Evolutionary conservation across 2,329 filamentous ascomycete species (phyloP).

Genomic region (Fusarium liriodendri): DNA sequence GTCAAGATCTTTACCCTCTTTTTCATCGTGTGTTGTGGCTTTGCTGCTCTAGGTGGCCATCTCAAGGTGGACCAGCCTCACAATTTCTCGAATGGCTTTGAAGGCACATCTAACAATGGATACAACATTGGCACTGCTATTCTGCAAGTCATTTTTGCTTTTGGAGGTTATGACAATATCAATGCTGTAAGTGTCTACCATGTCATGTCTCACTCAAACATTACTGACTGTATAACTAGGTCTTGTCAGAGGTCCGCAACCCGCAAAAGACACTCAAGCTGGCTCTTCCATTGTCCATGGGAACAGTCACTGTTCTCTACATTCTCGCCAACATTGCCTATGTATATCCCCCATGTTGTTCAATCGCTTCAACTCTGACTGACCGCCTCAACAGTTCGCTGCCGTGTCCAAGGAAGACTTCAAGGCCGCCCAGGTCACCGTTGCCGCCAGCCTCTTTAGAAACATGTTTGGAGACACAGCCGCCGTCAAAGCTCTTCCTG

Average conservation of each 20-base stretch:
- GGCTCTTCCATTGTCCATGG: conserved; percentile 13
- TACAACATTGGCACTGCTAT: conserved; percentile 23
- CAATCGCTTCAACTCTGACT: neutral
- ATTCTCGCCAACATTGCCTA: conserved; percentile 21
- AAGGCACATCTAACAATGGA: conserved; percentile 11
- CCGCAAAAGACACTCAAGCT: conserved; percentile 15
- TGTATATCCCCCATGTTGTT: neutral
- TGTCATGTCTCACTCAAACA: no score
- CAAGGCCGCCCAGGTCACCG: conserved; percentile 11
- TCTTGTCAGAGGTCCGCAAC: conserved; percentile 19
- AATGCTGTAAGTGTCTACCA: conserved; percentile 3
- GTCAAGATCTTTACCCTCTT: conserved; percentile 22
- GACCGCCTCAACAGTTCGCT: neutral
- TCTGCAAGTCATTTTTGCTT: conserved; percentile 22
- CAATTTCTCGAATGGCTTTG: conserved; percentile 20
- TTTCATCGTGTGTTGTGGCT: conserved; percentile 27
- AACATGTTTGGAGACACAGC: conserved; percentile 23
- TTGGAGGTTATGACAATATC: conserved; percentile 23
- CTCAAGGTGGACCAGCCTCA: conserved; percentile 17
- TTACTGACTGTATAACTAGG: neutral
- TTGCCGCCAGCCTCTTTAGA: conserved; percentile 18
- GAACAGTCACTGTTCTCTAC: conserved; percentile 12
- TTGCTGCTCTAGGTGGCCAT: conserved; percentile 19
- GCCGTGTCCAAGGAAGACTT: conserved; percentile 20
- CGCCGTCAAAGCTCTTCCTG: conserved; percentile 16